phyloP scores from a whole-genome alignment of 352 stramenopile genomes.

The Pythium volutum region DNA sequence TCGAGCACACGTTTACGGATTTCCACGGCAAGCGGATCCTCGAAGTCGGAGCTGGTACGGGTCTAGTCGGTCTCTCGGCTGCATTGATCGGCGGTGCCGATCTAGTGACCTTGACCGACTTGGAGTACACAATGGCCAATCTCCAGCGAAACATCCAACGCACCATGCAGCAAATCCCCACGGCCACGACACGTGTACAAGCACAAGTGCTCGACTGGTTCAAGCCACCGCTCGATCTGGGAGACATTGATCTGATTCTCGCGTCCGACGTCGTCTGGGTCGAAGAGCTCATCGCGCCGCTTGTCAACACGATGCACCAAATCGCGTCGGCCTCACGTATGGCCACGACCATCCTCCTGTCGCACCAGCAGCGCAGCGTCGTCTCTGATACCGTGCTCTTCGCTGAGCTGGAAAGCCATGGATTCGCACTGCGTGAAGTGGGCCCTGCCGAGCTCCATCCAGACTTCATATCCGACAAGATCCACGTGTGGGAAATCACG shows the following conservation, averaged over 20 bases:
- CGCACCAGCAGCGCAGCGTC: conserved; percentile 65
- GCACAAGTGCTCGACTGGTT: conserved; percentile 70
- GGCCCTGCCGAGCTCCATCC: conserved; percentile 33
- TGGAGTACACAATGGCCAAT: conserved; percentile 87
- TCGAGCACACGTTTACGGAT: conserved; percentile 48
- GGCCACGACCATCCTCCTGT: conserved; percentile 55
- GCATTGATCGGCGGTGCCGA: conserved; percentile 59
- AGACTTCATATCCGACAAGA: conserved; percentile 38
- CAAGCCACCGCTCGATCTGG: conserved; percentile 43
- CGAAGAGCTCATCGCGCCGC: conserved; percentile 78
- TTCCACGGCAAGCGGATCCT: conserved; percentile 52
- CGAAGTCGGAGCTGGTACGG: conserved; percentile 85
- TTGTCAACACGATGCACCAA: conserved; percentile 70
- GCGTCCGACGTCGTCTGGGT: conserved; percentile 92
- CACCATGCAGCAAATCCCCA: conserved; percentile 32
- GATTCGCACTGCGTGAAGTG: conserved; percentile 30
- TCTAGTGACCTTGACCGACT: conserved; percentile 82
- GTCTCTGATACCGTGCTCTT: conserved; percentile 62
- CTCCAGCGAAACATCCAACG: conserved; percentile 48
- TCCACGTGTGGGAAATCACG: conserved; percentile 46
- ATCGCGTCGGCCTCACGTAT: conserved; percentile 38
- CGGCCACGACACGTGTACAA: background rate
- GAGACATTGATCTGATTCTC: conserved; percentile 75
- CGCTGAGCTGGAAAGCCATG: conserved; percentile 35
- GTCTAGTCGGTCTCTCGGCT: conserved; percentile 81